A percentile compares a stretch with the other conserved stretches of the same genome.
phyloP scores from a whole-genome alignment of 768 basidiomycete genomes.

The Mycena indigotica region DNA sequence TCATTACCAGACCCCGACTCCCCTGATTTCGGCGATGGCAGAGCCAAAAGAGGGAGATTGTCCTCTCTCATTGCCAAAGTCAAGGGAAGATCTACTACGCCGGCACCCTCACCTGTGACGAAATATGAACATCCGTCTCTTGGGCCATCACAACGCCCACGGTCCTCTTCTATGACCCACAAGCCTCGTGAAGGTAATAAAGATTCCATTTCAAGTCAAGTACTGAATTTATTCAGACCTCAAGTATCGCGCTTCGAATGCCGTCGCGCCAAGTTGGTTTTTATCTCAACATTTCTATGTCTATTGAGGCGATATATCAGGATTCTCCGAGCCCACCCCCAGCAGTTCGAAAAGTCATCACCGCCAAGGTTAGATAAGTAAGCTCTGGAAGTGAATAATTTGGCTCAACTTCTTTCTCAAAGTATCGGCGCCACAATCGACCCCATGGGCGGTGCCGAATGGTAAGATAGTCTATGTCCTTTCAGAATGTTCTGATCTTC shows the following conservation, averaged over 20 bases:
- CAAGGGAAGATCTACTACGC: constrained; percentile 20
- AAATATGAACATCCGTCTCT: constrained; percentile 4
- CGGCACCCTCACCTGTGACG: constrained; percentile 15
- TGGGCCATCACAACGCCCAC: constrained; percentile 10
- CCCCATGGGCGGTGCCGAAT: too few species aligned
- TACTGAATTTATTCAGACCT: neutral
- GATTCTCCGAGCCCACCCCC: constrained; percentile 1
- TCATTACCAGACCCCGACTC: constrained; percentile 15
- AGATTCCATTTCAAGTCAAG: neutral
- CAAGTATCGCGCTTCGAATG: neutral
- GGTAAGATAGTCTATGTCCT: too few species aligned
- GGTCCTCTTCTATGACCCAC: constrained; percentile 17
- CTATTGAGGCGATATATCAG: neutral
- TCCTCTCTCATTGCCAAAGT: constrained; percentile 20
- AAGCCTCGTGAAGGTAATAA: constrained; percentile 5
- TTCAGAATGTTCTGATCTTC: neutral
- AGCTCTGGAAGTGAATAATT: too few species aligned
- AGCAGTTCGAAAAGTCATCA: constrained; percentile 10
- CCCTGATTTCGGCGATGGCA: constrained; percentile 13
- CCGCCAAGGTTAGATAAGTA: constrained; percentile 10
- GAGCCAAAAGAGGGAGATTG: constrained; percentile 15
- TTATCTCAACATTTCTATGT: neutral
- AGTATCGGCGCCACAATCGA: constrained; percentile 5
- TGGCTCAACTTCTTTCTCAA: too few species aligned
- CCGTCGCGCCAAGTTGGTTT: neutral